These are phyloP conservation scores for Physcomitrium patens DNA, from an alignment of 225 moss, liverwort and hornwort genomes.

Conservation along the genomic window DNA sequence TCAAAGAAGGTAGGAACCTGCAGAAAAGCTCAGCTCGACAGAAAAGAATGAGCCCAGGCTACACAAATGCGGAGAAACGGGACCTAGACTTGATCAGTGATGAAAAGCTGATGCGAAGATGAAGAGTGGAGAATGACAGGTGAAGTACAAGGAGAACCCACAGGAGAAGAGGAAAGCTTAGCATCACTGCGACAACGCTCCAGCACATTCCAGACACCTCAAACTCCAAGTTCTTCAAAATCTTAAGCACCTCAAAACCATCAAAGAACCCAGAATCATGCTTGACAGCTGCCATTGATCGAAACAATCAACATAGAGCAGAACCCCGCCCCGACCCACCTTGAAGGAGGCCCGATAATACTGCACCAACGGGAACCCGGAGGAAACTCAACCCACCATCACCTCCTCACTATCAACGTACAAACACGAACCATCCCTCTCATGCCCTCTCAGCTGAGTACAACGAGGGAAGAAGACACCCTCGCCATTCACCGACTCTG, in stretches of 20 bases:
- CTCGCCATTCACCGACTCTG: conserved; percentile 10
- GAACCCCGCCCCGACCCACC: conserved; percentile 17
- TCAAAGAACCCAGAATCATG: not conserved
- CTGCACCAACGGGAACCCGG: conserved; percentile 4
- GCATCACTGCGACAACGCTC: not conserved
- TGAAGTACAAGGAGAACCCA: not conserved
- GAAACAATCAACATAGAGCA: not conserved
- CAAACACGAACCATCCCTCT: not conserved
- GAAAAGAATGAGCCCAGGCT: not conserved
- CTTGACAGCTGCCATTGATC: conserved; percentile 1
- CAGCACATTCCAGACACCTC: not conserved
- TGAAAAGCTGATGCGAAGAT: not conserved
- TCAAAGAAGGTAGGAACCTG: not conserved
- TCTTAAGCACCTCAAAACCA: not conserved
- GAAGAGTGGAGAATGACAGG: conserved; percentile 11
- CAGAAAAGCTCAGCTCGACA: not conserved
- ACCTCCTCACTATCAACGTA: not conserved
- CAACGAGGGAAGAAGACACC: conserved; percentile 14
- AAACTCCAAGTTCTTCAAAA: conserved; percentile 1
- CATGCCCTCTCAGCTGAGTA: not conserved
- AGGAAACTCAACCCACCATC: conserved; percentile 2
- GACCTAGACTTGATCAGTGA: not conserved
- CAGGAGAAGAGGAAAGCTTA: not conserved
- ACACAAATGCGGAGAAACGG: not conserved
- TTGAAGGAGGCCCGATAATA: conserved; percentile 18